Base-by-base conservation (phyloP, 164 flowering plant species). In the Annona cherimola region DNA sequence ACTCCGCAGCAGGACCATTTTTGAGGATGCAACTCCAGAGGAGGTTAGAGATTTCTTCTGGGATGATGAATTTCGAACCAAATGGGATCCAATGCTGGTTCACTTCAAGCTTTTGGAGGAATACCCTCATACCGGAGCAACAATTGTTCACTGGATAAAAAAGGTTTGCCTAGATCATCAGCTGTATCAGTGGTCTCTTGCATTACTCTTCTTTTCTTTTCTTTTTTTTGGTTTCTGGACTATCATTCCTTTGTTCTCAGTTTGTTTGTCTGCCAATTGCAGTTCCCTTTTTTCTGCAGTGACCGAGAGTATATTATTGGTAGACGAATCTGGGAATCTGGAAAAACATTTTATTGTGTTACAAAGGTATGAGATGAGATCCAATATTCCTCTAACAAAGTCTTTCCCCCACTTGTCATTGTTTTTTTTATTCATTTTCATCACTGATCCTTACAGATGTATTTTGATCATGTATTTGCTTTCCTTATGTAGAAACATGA, bases 251-350 rank as follows among this genome's bases (percentile, higher is more conserved):
- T 42, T 70, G 46, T 55, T 60, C 55, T 73, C 76, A 43, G 65
- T 76, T 71, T 71, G 14, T n/a, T 75, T 68, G 26, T 44, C 66
- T 77, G 73, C 45, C 46, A 35, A 82, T 69, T 82, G 82, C 92
- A 93, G 98, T 95, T 95, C 78, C 99, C 98, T 35, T 95, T 95
- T 73, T 95, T 95, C 92, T 95, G 98, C 79, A 91, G 98, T 76
- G 97, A 95, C 77, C 83, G 99, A 71, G 99, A 91, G 76, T 95
- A 95, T 74, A 86, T 93, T 61, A 87, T 93, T 80, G 98, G 96
- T 61, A 83, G 96, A 72, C 84, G 94, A 71, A 91, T 95, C 71
- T 95, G 99, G 99, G 98, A 95, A 77, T 83, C 89, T 78, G 92
- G 87, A 63, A 91, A 77, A 75, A 80, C 82, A 3, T 95, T 86